Evolutionary conservation across 2,329 filamentous ascomycete species (phyloP), one percentile per base, ranked within the genome.

Genomic region (Mariannaea sp.): DNA sequence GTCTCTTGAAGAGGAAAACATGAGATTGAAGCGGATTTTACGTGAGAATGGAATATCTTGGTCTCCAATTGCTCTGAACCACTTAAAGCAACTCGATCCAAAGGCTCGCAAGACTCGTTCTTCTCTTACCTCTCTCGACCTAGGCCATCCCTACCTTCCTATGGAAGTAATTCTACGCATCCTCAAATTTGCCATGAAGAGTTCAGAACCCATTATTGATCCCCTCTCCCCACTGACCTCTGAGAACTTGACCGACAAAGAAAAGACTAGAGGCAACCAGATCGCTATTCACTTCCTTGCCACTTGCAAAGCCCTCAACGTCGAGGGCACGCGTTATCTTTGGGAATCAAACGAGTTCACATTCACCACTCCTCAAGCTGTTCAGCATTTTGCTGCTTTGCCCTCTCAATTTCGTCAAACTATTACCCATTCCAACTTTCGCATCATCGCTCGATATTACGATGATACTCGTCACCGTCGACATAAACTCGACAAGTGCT

Each of bases 361-460:
- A 19, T 84, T 84, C 67, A 84, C 81, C 0, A 77, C 72, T n/a
- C 75, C 75, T 20, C 71, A 76, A 30, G 73, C 79, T 3, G 67
- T 84, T 5, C 74, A 73, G 32, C 73, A 76, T 42, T 82, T 84
- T 59, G 68, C 73, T 41, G 76, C 79, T 24, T 67, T 83, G 29
- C 68, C 73, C 38, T 52, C 72, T 9, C 52, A 67, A 4, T 75
- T 75, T 50, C 78, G 81, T 13, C 65, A 73, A 26, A 65, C 70
- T 9, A 73, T 84, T 48, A 71, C 71, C 19, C 69, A 76, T 50
- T 67, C 80, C 60, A 82, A 72, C 22, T 69, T 84, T 33, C 79
- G 81, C 35, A 70, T 84, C 61, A 77, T 83, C 53, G 81, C 80
- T 8, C 74, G 73, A 45, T 84, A 80, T 64, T 84, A 81, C 55